These are phyloP conservation scores for Protea cynaroides DNA, from an alignment of 164 flowering plant genomes.

Conservation along the genomic window DNA sequence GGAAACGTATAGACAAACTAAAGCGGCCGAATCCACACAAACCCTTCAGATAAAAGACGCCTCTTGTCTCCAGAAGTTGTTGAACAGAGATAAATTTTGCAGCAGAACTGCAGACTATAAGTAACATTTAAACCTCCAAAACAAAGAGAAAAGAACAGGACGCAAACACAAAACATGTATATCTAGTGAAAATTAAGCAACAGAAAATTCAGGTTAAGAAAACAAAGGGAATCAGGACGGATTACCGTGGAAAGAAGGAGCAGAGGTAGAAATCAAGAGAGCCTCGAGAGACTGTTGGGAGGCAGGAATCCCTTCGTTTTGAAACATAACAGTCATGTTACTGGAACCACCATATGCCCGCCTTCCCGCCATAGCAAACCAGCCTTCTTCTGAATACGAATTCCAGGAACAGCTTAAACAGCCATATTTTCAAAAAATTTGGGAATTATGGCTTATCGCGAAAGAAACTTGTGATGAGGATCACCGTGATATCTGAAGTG, in stretches of 20 bases:
- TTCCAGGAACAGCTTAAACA: background rate
- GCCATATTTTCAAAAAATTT: background rate
- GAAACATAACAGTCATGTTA: constrained; percentile 25
- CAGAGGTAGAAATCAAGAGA: constrained; percentile 43
- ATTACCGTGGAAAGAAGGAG: constrained; percentile 50
- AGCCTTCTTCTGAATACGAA: background rate
- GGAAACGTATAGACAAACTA: too few relatives aligned
- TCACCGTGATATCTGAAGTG: constrained; percentile 70
- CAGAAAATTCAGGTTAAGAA: background rate
- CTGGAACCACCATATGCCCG: constrained; percentile 29
- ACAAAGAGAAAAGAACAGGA: background rate
- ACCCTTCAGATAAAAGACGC: too few relatives aligned
- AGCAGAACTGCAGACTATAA: too few relatives aligned
- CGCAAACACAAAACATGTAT: background rate
- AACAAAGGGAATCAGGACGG: background rate
- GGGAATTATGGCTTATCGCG: constrained; percentile 63
- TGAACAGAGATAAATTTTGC: too few relatives aligned
- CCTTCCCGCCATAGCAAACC: constrained; percentile 38
- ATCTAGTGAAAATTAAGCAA: too few relatives aligned
- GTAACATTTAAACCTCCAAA: too few relatives aligned
- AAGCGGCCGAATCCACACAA: too few relatives aligned
- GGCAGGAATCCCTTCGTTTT: constrained; percentile 27
- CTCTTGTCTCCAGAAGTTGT: too few relatives aligned
- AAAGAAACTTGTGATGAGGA: constrained; percentile 93
- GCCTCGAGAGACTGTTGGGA: constrained; percentile 41